Conservation (phyloP, 768 basidiomycete genomes). For the Saitozyma sp. region DNA sequence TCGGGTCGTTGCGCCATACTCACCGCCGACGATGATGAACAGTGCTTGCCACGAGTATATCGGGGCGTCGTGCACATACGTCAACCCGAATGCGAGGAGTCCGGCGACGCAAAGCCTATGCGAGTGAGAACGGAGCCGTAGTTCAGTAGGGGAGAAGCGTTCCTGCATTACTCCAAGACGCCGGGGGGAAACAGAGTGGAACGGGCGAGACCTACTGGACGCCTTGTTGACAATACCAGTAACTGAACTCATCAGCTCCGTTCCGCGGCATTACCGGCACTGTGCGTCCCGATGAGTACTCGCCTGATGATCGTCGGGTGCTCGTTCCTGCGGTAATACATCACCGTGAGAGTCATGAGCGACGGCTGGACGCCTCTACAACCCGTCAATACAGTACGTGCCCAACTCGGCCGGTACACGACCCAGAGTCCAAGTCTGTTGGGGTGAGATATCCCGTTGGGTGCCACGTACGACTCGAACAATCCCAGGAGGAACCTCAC, state of each 20-base stretch:
- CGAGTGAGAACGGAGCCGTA: not conserved
- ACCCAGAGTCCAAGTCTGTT: no score
- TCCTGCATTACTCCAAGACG: no score
- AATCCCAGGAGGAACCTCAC: conserved; percentile 56
- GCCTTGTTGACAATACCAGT: conserved; percentile 36
- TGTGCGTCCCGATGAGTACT: no score
- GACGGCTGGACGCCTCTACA: conserved; percentile 30
- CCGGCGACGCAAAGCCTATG: conserved; percentile 54
- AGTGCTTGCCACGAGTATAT: conserved; percentile 59
- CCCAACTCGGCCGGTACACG: not conserved
- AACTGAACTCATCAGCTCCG: not conserved
- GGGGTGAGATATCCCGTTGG: no score
- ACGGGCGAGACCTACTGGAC: conserved; percentile 16
- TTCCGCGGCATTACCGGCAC: no score
- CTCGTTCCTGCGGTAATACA: conserved; percentile 61
- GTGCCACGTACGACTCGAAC: conserved; percentile 19
- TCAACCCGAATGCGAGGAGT: conserved; percentile 59
- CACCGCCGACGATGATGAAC: conserved; percentile 33
- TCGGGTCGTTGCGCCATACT: not conserved
- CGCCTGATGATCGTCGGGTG: conserved; percentile 52
- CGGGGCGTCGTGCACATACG: conserved; percentile 55
- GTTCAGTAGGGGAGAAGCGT: no score
- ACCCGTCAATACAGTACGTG: not conserved
- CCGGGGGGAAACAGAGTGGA: no score
- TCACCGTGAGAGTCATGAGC: conserved; percentile 48